Base-by-base conservation (phyloP, 1,284 basidiomycete species). In the Trametes pubescens region DNA sequence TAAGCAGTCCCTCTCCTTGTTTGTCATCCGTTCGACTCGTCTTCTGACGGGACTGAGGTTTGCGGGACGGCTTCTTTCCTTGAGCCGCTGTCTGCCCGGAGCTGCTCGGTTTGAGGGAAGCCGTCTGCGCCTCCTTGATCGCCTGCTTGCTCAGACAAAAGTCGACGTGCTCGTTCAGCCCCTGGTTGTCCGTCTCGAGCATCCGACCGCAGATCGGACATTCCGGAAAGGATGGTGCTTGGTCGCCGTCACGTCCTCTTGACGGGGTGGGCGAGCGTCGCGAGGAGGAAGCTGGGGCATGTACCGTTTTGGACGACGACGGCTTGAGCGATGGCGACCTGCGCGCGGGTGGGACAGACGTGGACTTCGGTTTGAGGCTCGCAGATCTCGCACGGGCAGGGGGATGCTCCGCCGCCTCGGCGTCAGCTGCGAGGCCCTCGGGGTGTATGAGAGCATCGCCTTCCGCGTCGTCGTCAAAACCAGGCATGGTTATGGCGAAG, bases 81-180 rank as follows among this genome's bases (percentile, higher is more conserved):
- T 14, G 26, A 9, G 52, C 29, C 8, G 38, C 4, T 22, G 24
- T 9, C 16, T 49, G 40, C 13, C 34, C 32, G 4, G 43, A 37
- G 24, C 56, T 54, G 2, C 49, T 8, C 3, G 43, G 47, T 21
- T 61, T 56, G 16, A 68, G 47, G 14, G 67, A 68, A 14, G 64
- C 65, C 7, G 64, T 51, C 47, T 90, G 89, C 0, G 91, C 91
- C 70, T 89, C 82, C 64, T 83, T 77, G 61, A 94, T 93, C 8
- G 85, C 89, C 29, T 81, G 81, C 62, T 86, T 85, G 73, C 89
- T 93, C 59, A 93, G 73, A 70, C 92, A 93, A 71, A 89, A 93
- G 74, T 93, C 92, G 55, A 93, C 80, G 69, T 93, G 91, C 32
- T 84, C 80, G 73, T 93, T 93, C 26, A 93, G 74, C 2, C 84